Evolutionary conservation across 179 eudicot genomes (phyloP).

Genomic region (Vitellaria paradoxa): DNA sequence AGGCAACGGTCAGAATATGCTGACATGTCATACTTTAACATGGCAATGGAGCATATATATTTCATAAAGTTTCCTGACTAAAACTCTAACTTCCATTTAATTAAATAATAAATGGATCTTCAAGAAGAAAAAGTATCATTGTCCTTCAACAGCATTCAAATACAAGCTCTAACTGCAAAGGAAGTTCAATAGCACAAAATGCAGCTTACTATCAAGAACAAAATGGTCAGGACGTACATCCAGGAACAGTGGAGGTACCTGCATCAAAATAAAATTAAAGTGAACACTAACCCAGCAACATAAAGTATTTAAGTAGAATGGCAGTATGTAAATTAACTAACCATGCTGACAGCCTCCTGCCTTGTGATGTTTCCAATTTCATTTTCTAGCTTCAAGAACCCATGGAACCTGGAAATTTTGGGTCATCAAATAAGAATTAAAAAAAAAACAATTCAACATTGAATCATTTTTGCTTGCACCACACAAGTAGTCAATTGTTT

Average conservation of each 20-base stretch:
- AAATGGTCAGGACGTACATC: slow-evolving; percentile 88
- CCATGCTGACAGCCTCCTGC: slow-evolving; percentile 99
- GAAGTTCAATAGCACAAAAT: slow-evolving; percentile 3
- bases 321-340: slow-evolving; percentile 29
- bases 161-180: not conserved
- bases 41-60: not conserved
- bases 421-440: slow-evolving; percentile 6
- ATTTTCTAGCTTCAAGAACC: slow-evolving; percentile 90
- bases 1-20: slow-evolving; percentile 18
- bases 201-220: slow-evolving; percentile 92
- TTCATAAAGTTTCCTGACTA: not conserved
- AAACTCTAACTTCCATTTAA: not conserved
- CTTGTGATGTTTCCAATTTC: slow-evolving; percentile 98
- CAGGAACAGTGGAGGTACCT: slow-evolving; percentile 95
- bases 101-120: not conserved
- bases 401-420: slow-evolving; percentile 76
- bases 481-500: not conserved
- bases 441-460: not conserved
- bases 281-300: not conserved
- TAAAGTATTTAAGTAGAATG: not conserved
- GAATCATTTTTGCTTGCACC: not conserved
- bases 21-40: not conserved
- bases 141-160: not conserved
- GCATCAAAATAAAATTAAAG: slow-evolving; percentile 11
- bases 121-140: not conserved